These are phyloP conservation scores for Leonotis leonurus DNA, from an alignment of 257 asterid species.

Conservation along the genomic window DNA sequence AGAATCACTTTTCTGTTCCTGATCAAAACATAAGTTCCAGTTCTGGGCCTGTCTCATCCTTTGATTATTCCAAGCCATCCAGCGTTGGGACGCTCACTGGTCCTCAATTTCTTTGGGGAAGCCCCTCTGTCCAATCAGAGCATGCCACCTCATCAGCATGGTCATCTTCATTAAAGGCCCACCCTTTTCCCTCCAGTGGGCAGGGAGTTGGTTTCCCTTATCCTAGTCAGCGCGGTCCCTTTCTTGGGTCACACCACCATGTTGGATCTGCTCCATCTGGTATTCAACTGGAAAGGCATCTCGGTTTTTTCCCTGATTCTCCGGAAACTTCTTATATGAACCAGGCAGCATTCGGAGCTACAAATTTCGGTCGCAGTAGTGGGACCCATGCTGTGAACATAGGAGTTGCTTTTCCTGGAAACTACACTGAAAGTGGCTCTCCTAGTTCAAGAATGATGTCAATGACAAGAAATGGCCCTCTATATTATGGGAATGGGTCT, in stretches of 20 bases:
- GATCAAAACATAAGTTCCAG: conserved; percentile 48
- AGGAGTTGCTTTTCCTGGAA: conserved; percentile 60
- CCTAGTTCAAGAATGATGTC: conserved; percentile 65
- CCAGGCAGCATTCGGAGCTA: conserved; percentile 38
- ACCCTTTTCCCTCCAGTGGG: conserved; percentile 38
- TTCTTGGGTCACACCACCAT: conserved; percentile 58
- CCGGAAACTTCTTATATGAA: conserved; percentile 67
- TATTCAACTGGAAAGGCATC: conserved; percentile 61
- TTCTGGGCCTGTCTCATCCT: conserved; percentile 51
- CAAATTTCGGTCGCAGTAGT: conserved; percentile 36
- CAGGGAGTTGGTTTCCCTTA: conserved; percentile 49
- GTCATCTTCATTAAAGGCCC: conserved; percentile 54
- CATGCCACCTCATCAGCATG: conserved; percentile 47
- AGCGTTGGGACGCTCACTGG: conserved; percentile 78
- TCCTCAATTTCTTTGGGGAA: conserved; percentile 96
- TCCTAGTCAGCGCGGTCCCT: conserved; percentile 40
- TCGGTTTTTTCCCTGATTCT: conserved; percentile 78
- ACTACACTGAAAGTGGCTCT: conserved; percentile 55
- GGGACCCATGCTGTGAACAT: conserved; percentile 48
- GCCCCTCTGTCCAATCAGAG: conserved; percentile 58
- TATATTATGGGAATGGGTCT: conserved; percentile 64
- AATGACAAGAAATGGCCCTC: conserved; percentile 51
- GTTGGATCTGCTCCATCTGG: conserved; percentile 98
- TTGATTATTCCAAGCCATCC: conserved; percentile 58
- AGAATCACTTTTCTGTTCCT: conserved; percentile 33